Conservation (phyloP, 225 moss, liverwort and hornwort genomes). For the Straminergon stramineum region DNA sequence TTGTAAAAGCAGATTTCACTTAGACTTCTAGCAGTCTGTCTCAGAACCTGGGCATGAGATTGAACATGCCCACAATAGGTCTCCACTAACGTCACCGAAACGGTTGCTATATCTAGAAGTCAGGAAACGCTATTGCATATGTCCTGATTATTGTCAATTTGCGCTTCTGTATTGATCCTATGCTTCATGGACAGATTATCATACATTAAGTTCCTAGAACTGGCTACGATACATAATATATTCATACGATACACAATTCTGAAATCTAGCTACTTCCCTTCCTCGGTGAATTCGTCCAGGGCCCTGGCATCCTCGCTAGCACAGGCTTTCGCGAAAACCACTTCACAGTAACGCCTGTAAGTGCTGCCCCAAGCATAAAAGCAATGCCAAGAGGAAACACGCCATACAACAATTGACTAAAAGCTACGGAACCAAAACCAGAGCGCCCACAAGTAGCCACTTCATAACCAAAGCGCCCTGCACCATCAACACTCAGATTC, state of each 20-base stretch:
- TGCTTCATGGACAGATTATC: neutral
- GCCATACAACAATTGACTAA: neutral
- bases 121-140: neutral
- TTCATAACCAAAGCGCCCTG: neutral
- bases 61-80: neutral
- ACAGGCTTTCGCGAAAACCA: neutral
- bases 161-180: neutral
- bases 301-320: neutral
- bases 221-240: neutral
- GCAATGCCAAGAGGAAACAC: conserved; percentile 9
- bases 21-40: neutral
- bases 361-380: conserved; percentile 22
- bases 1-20: neutral
- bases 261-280: neutral
- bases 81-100: neutral
- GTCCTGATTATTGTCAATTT: neutral
- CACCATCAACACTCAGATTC: neutral
- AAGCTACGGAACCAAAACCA: neutral
- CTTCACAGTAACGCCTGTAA: conserved; percentile 11
- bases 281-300: neutral
- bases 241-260: neutral
- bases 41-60: neutral
- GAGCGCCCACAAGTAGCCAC: neutral
- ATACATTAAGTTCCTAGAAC: neutral
- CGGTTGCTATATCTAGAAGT: neutral